Evolutionary conservation across 1,139 yeast genomes (phyloP).

Genomic region (Nadsonia starkeyi-henricii): DNA sequence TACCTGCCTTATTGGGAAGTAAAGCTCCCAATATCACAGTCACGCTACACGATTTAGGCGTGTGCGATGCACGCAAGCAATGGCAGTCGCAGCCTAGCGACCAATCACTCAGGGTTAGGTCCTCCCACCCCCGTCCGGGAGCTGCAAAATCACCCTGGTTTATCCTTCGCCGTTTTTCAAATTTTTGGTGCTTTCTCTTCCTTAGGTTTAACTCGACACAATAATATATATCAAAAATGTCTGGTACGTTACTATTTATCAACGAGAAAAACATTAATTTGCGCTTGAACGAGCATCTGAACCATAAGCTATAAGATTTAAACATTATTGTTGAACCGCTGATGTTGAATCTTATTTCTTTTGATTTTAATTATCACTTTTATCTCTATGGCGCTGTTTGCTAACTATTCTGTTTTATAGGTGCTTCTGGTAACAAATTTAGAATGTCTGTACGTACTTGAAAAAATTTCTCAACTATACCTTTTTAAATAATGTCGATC

Average conservation of each 20-base stretch:
- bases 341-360: too few relatives aligned
- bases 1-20: too few relatives aligned
- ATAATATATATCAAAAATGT: background rate
- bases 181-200: background rate
- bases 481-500: background rate
- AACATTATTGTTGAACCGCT: too few relatives aligned
- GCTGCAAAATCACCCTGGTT: background rate
- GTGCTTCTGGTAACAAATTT: constrained; percentile 99
- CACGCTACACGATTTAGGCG: too few relatives aligned
- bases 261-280: too few relatives aligned
- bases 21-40: too few relatives aligned
- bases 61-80: too few relatives aligned
- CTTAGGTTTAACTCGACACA: background rate
- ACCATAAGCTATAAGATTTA: too few relatives aligned
- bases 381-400: background rate
- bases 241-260: background rate
- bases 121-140: background rate
- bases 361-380: background rate
- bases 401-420: constrained; percentile 17
- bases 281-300: too few relatives aligned
- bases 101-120: background rate
- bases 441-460: constrained; percentile 84
- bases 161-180: background rate
- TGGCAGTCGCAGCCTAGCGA: too few relatives aligned
- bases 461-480: constrained; percentile 1